Evolutionary conservation across 2,329 filamentous ascomycete species (phyloP), one percentile per base, ranked within the genome.

Genomic region (Neonectria sp.): DNA sequence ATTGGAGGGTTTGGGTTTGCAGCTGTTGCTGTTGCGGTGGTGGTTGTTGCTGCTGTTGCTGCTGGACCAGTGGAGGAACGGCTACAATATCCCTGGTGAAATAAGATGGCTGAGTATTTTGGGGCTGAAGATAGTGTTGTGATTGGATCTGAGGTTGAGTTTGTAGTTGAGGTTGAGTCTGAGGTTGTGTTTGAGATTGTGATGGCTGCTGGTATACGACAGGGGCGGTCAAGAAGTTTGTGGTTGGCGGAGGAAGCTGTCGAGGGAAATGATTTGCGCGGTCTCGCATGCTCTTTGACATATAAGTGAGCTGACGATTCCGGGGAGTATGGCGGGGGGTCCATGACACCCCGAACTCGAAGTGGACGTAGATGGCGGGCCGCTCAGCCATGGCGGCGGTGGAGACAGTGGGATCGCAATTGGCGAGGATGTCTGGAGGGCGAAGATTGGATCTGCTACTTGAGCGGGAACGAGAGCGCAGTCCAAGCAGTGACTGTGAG

Each of bases 271-370:
- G 77, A 24, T 82, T 69, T 60, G 78, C 67, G 75, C 82, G 78
- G 69, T 86, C 75, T 68, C 84, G 83, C 60, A 84, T 74, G 61
- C 79, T 82, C 63, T 82, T 82, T 21, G 86, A 87, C 69, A 81
- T 83, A 69, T 85, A 87, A 51, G 84, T 84, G 67, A 86, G 67
- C 31, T 82, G 82, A 66, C 85, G 84, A 58, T 77, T 82, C 65
- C 82, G 84, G 13, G 83, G 79, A 13, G 81, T 66, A 62, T 84
- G 80, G 45, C 81, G 81, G n/a, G 80, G 79, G 29, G 82, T 81
- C 82, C 84, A 87, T 1, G 86, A 86, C 27, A 88, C 76, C 33
- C 86, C 85, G 65, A 88, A 86, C 72, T 87, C 86, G 65, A 88
- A 77, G 61, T 86, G 83, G 11, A 88, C 77, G 65, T 86, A 88